A percentile compares a stretch with the other conserved stretches of the same genome.
Evolutionary conservation across 768 basidiomycete species (phyloP).

Genomic region (Mycena amicta): DNA sequence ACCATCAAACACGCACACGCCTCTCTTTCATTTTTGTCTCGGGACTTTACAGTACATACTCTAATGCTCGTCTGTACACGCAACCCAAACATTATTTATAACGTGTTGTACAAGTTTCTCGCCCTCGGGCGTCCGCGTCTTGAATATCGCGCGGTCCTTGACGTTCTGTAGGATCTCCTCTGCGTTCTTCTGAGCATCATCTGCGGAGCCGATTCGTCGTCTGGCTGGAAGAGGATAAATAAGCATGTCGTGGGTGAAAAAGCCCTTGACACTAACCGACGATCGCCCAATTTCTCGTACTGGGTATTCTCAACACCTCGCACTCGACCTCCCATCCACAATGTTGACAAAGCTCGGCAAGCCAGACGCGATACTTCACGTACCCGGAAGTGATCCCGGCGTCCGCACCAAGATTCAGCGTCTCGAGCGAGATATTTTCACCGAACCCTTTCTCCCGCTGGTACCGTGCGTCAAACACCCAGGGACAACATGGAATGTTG

Average conservation of each 20-base stretch:
- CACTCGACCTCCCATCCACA: slow-evolving; percentile 89
- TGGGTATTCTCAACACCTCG: slow-evolving; percentile 87
- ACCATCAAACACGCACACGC: too few species aligned
- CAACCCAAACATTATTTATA: too few species aligned
- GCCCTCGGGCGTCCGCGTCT: slow-evolving; percentile 70
- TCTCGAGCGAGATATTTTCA: slow-evolving; percentile 32
- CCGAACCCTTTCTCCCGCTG: slow-evolving; percentile 44
- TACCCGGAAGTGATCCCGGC: slow-evolving; percentile 70
- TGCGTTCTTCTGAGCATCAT: slow-evolving; percentile 46
- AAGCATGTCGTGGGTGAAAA: slow-evolving; percentile 5
- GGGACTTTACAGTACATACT: neutral
- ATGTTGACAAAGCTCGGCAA: slow-evolving; percentile 68
- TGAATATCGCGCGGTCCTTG: slow-evolving; percentile 67
- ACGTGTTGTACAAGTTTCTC: too few species aligned
- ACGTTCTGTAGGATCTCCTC: slow-evolving; percentile 58
- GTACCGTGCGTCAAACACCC: slow-evolving; percentile 72
- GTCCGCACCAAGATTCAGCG: slow-evolving; percentile 63
- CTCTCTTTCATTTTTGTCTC: neutral
- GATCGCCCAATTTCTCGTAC: slow-evolving; percentile 91
- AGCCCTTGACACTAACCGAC: slow-evolving; percentile 57
- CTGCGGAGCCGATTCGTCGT: slow-evolving; percentile 31
- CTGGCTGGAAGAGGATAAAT: slow-evolving; percentile 20
- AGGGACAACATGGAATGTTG: slow-evolving; percentile 91
- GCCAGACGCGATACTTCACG: slow-evolving; percentile 83
- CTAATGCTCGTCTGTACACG: too few species aligned